Base-by-base conservation (phyloP, 192 early-diverging fungal genomes). In the Phycomyces blakesleeanus region DNA sequence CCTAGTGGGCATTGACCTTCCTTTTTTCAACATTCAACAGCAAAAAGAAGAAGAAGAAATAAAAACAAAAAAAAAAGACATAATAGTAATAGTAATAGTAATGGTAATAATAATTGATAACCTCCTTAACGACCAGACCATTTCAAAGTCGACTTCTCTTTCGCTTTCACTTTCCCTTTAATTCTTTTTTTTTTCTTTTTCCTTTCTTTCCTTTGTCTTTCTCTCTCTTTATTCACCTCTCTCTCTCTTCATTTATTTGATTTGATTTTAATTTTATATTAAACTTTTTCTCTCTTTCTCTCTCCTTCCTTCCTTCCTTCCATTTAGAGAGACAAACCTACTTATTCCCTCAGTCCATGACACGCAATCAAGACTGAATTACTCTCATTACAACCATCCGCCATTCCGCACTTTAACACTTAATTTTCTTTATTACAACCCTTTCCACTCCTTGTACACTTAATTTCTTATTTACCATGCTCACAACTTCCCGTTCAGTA, bases 401-500 rank as follows among this genome's bases (percentile, higher is more conserved):
- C 29, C 29, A 34, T 34, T 34, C 2, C 29, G 29, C 7, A 34
- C 29, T 7, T 34, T 7, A 34, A 34, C 29, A 34, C 29, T 34
- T 44, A 38, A 42, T 59, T 40, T 59, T 39, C 50, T 53, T 57
- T 24, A 41, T 49, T 25, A 34, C 22, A 34, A 56, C 7, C 57
- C 37, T 25, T 41, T 52, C 57, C 22, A 29, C 34, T 53, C 29
- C 57, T 38, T n/a, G 47, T 44, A 44, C 42, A 20, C 22, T 38
- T 51, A 50, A n/a, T 49, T 27, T 37, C 54, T 44, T 24, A 25
- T 40, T 37, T 64, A 57, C 37, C 41, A 34, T 41, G 29, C 51
- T 61, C 51, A 49, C 62, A 29, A 44, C 41, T 55, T 69, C 52
- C 34, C 59, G 61, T 42, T 68, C 74, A 26, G 49, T 47, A 18